Evolutionary conservation across 2,329 filamentous ascomycete genomes (phyloP), one percentile per base, ranked within the genome.

Genomic region (Colletotrichum sp.): DNA sequence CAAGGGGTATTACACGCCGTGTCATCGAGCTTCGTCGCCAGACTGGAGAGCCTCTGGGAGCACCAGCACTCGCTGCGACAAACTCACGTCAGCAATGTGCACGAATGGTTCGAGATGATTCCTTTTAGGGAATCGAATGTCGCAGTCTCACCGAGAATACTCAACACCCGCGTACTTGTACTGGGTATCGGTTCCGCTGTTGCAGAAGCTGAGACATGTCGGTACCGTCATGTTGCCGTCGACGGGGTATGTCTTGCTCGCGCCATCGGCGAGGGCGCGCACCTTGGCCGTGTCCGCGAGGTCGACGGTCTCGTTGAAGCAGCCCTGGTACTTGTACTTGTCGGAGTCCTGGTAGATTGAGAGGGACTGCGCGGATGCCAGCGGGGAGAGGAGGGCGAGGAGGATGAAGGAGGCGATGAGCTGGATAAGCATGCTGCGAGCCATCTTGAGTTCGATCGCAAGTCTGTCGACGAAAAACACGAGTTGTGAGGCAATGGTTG

Each of bases 41-140:
- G 85, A 10, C 83, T 81, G 10, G 86, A 87, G n/a, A 93, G 79
- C 62, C 84, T 83, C 22, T 87, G 84, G 27, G 88, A 86, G 81
- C 91, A 93, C 87, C 90, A 93, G 86, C 91, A 93, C 83, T 92
- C 90, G 70, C 89, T 90, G 39, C 39, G 67, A 34, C 8, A 13
- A 9, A 32, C 8, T 43, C 65, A n/a, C 22, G 72, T 66, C 65
- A 76, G 66, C 15, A 25, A 22, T 22, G 22, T 22, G 22, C 22
- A 22, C 22, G 22, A 22, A 22, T 2, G 22, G 22, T 22, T 22
- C 22, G 22, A 22, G 22, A 22, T 3, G 16, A 22, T 5, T 13
- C 5, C 5, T 61, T 32, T 30, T 5, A 7, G 16, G 56, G 43
- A 0, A 48, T 22, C 43, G 0, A 12, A 10, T 32, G 58, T 34